These are phyloP conservation scores for Scenedesmus sp. DNA, from an alignment of 163 green algal species.

Conservation along the genomic window DNA sequence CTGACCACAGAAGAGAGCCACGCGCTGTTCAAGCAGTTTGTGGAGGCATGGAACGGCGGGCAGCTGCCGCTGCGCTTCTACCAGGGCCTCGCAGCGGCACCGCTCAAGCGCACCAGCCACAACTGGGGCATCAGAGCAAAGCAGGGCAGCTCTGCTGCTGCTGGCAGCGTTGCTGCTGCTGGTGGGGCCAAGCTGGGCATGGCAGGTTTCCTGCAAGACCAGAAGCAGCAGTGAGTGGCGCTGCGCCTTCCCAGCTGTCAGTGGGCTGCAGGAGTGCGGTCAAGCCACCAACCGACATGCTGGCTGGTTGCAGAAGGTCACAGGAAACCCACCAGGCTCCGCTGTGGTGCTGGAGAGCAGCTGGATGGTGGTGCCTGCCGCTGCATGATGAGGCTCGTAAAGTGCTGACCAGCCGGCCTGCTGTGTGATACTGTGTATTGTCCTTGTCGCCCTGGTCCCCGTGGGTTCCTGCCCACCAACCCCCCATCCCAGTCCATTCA, in stretches of 20 bases:
- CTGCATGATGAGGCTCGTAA: no score
- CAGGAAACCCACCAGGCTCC: no score
- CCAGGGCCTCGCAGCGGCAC: constrained; percentile 52
- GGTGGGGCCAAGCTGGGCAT: constrained; percentile 58
- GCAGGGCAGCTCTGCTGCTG: neutral
- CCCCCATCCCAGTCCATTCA: neutral
- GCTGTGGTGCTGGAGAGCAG: no score
- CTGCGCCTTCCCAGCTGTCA: neutral
- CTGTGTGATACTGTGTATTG: no score
- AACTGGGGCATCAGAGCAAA: constrained; percentile 69
- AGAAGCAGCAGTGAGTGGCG: constrained; percentile 57
- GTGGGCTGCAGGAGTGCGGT: no score
- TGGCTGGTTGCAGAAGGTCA: no score
- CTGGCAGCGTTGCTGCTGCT: neutral
- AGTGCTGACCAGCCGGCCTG: neutral
- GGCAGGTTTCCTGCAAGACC: constrained; percentile 69
- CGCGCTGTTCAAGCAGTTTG: constrained; percentile 36
- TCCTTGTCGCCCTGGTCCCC: no score
- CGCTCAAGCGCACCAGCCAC: constrained; percentile 66
- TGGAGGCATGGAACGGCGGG: constrained; percentile 32
- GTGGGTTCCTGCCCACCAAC: neutral
- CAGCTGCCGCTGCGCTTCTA: constrained; percentile 62
- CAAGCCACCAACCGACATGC: no score
- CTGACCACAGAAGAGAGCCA: constrained; percentile 40
- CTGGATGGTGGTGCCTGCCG: no score